Evolutionary conservation across 129 eudicot genomes (phyloP), one percentile per base, ranked within the genome.

Genomic region (Heracleum sosnowskyi): DNA sequence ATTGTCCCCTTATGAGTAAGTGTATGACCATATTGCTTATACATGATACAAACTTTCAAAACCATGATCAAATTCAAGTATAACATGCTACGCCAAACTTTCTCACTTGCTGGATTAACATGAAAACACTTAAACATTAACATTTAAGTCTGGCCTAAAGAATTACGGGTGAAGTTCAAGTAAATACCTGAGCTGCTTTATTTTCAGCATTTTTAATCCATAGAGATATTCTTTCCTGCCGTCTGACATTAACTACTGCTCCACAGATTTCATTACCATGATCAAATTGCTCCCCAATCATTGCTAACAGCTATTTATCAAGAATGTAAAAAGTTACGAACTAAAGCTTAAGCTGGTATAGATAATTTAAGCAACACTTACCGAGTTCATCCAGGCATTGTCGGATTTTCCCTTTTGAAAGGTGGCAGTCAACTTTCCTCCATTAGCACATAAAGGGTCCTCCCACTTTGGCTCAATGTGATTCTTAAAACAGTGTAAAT

Each of bases 211-310:
- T 90, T 86, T 86, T 94, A 79, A 97, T 95, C 98, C 98, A 95
- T 15, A 95, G 0, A 45, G 97, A 66, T 69, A 91, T 85, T 81
- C 90, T 90, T 0, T 93, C 98, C 55, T 75, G 86, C 86, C 73
- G 8, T 76, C 98, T 83, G 37, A 95, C 92, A 82, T 88, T 95
- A 33, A 91, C 94, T 81, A 95, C 97, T 26, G 92, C 98, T 80
- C 98, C 97, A 90, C 98, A 95, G 36, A 95, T 88, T 76, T 95
- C 98, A 86, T 95, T 97, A 53, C 97, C 98, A 81, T 91, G 87
- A 79, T 90, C 93, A 85, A 95, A 95, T 84, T 95, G 97, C 64
- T 95, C 98, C 76, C 96, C 96, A 47, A 91, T 91, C 94, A 95
- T 86, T 69, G 98, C 98, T 57, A 91, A 85, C 90, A 95, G 80